Conservation (phyloP, 192 early-diverging fungal genomes). For the Coemansia sp. region DNA sequence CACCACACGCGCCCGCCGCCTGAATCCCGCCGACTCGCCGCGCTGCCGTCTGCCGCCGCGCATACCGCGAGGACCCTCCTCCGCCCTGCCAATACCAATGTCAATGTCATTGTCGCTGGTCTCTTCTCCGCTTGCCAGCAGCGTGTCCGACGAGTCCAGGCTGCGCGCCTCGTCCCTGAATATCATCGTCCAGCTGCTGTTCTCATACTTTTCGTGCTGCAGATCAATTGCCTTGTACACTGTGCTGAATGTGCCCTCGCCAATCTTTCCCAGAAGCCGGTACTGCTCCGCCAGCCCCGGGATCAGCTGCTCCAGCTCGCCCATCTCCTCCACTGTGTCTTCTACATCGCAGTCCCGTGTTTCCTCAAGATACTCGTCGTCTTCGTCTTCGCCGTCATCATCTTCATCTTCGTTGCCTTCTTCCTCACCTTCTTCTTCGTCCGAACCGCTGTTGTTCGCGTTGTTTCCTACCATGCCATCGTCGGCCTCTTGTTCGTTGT, state of each 20-base stretch:
- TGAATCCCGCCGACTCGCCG: background rate
- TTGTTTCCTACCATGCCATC: background rate
- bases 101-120: background rate
- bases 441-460: constrained; percentile 3
- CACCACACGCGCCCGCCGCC: constrained; percentile 54
- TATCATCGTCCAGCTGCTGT: constrained; percentile 63
- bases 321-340: constrained; percentile 58
- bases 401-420: constrained; percentile 6
- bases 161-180: constrained; percentile 16
- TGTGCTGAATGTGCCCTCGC: constrained; percentile 88
- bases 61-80: background rate
- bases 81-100: constrained; percentile 10
- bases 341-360: constrained; percentile 1
- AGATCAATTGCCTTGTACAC: constrained; percentile 91
- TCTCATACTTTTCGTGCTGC: constrained; percentile 69
- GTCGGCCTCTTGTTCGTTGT: background rate
- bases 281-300: constrained; percentile 62
- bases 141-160: constrained; percentile 9
- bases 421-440: constrained; percentile 12
- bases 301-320: constrained; percentile 61
- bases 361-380: constrained; percentile 31
- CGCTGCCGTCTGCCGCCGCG: background rate
- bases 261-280: constrained; percentile 74
- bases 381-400: constrained; percentile 13
- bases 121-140: background rate